These are phyloP conservation scores for Camellia sinensis DNA, from an alignment of 148 eudicot genomes.

Conservation along the genomic window DNA sequence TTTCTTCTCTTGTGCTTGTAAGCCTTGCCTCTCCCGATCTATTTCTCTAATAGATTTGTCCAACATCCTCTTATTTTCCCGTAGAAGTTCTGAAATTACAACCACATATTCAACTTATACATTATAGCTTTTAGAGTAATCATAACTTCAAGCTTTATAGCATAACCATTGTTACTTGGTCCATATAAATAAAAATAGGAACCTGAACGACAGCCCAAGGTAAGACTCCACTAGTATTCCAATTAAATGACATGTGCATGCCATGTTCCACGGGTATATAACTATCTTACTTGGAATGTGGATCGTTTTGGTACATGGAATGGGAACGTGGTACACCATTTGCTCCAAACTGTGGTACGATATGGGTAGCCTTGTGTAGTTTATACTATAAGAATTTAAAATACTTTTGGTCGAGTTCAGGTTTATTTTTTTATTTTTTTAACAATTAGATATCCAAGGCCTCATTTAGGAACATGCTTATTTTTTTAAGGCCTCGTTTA, in stretches of 20 bases:
- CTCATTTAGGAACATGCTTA: no score
- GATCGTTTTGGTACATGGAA: no score
- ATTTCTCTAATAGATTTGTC: constrained; percentile 95
- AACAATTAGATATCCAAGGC: no score
- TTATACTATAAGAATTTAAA: no score
- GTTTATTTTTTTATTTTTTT: no score
- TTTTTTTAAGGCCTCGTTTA: no score
- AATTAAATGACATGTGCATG: not conserved
- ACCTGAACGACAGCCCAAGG: not conserved
- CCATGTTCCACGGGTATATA: not conserved
- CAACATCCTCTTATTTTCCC: constrained; percentile 97
- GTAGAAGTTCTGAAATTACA: constrained; percentile 65
- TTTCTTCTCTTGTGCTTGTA: constrained; percentile 97
- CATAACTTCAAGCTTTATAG: not conserved
- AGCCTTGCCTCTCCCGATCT: constrained; percentile 93
- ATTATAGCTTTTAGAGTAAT: not conserved
- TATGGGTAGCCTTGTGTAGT: no score
- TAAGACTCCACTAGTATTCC: not conserved
- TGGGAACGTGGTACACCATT: no score
- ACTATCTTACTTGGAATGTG: no score
- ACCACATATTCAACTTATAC: constrained; percentile 6
- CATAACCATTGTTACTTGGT: not conserved
- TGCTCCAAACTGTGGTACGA: no score
- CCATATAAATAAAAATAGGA: not conserved
- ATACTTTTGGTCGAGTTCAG: no score